Base-by-base conservation (phyloP, 2,329 filamentous ascomycete species). In the Colletotrichum higginsianum region DNA sequence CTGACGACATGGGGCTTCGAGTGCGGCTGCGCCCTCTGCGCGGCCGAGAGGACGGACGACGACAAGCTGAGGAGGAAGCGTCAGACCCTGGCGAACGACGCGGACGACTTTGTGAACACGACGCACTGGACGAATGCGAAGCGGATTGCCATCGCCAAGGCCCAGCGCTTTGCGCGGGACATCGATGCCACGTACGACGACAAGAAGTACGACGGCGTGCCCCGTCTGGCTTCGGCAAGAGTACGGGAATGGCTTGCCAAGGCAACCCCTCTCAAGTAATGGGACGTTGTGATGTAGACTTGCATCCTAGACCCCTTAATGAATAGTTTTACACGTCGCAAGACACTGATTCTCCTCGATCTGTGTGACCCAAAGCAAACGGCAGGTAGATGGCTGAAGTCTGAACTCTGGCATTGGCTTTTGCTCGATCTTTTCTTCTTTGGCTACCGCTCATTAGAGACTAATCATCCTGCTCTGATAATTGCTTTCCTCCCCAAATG, bases 1-100 rank as follows among this genome's bases (percentile, higher is more conserved):
- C 60, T 50, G n/a, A 76, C 35, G 1, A 80, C 78, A 0, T 85
- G 82, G 82, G 79, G 80, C 0, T 85, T 85, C 44, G 72, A 78
- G 13, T 85, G 83, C 56, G 38, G 56, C 0, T 85, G 83, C 57
- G 50, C 53, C 6, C 76, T 85, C 1, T 85, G 83, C 58, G 61
- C 47, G 0, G 79, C 75, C 1, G 82, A 84, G 30, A 73, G 73
- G 64, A 40, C 30, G 1, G 79, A 80, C 21, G 56, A 53, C 2
- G 64, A 72, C 0, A 63, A 42, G 4, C 8, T 77, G 46, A 53
- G 77, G 4, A 72, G 69, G 50, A 73, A 49, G 66, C 74, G 80
- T 1, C 62, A 57, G 0, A 67, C 75, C 44, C 62, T 78, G 1
- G 72, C 74, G 1, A 73, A 72, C 0, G 78, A 78, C 16, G 76